These are phyloP conservation scores for Russula ochroleuca DNA, from an alignment of 768 basidiomycete species.

Conservation along the genomic window DNA sequence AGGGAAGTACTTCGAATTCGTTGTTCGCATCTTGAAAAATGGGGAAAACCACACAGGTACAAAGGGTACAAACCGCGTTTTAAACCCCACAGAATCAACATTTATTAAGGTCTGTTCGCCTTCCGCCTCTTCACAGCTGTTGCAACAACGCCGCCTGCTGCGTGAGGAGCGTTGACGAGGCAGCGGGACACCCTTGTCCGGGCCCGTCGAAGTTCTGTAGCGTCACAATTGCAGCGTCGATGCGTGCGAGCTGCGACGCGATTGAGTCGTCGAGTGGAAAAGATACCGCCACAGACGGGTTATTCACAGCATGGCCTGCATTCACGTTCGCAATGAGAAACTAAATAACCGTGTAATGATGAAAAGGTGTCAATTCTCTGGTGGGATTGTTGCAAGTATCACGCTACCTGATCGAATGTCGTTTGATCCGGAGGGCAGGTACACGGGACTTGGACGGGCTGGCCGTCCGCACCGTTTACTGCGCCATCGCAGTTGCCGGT, in stretches of 20 bases:
- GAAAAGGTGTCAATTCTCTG: not conserved
- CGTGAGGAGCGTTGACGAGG: slow-evolving; percentile 47
- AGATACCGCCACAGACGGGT: slow-evolving; percentile 43
- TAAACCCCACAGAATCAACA: no score
- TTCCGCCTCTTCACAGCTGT: not conserved
- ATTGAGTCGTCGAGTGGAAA: slow-evolving; percentile 41
- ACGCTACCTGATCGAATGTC: slow-evolving; percentile 33
- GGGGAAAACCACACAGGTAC: no score
- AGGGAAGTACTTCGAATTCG: no score
- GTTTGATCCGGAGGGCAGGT: slow-evolving; percentile 38
- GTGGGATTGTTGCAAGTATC: not conserved
- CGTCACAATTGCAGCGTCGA: no score
- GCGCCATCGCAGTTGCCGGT: slow-evolving; percentile 30
- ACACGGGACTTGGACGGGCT: slow-evolving; percentile 42
- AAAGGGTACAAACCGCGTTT: no score
- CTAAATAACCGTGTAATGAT: not conserved
- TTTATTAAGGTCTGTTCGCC: no score
- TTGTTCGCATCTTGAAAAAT: no score
- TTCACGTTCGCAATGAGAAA: slow-evolving; percentile 10
- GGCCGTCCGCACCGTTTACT: slow-evolving; percentile 33
- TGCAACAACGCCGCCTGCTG: slow-evolving; percentile 29
- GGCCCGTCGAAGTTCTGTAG: slow-evolving; percentile 54
- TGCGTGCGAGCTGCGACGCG: slow-evolving; percentile 48
- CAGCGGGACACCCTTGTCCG: slow-evolving; percentile 62
- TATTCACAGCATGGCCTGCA: slow-evolving; percentile 49